A percentile compares a stretch with the other conserved stretches of the same genome.
Conservation (phyloP, 108 stramenopile species). For the Cyclotella choctawhatcheeana region DNA sequence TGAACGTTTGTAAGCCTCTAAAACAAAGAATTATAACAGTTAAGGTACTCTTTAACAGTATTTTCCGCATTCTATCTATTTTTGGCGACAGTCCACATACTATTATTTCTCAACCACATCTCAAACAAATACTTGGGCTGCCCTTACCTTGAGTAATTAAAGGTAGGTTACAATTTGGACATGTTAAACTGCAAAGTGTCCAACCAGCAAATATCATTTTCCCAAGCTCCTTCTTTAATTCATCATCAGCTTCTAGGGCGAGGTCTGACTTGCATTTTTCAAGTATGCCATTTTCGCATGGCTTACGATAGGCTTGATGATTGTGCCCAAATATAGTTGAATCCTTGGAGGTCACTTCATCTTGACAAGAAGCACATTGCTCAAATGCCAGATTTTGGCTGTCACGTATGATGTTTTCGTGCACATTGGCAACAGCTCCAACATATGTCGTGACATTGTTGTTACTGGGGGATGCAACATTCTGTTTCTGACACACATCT, state of each 20-base stretch:
- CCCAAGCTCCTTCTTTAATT: constrained; percentile 28
- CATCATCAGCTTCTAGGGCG: constrained; percentile 5
- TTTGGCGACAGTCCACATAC: background rate
- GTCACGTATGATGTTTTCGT: background rate
- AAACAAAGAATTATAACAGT: too few species aligned
- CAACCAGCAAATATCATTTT: constrained; percentile 29
- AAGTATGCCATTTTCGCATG: background rate
- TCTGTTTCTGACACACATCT: too few species aligned
- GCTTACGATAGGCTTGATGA: background rate
- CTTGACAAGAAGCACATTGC: background rate
- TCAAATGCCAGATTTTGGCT: background rate
- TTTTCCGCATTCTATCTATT: background rate
- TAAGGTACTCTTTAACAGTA: too few species aligned
- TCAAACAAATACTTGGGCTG: constrained; percentile 30
- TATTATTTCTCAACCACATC: constrained; percentile 21
- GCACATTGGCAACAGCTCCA: too few species aligned
- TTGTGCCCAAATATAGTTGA: background rate
- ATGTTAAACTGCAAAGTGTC: constrained; percentile 14
- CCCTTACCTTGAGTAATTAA: constrained; percentile 26
- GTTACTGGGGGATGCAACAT: too few species aligned
- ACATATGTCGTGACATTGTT: too few species aligned
- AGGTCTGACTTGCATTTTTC: constrained; percentile 6
- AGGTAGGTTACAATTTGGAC: constrained; percentile 31
- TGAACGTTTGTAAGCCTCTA: too few species aligned
- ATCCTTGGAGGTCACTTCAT: background rate